Evolutionary conservation across 331 rosid genomes (phyloP).

Genomic region (Rosa hybrid): DNA sequence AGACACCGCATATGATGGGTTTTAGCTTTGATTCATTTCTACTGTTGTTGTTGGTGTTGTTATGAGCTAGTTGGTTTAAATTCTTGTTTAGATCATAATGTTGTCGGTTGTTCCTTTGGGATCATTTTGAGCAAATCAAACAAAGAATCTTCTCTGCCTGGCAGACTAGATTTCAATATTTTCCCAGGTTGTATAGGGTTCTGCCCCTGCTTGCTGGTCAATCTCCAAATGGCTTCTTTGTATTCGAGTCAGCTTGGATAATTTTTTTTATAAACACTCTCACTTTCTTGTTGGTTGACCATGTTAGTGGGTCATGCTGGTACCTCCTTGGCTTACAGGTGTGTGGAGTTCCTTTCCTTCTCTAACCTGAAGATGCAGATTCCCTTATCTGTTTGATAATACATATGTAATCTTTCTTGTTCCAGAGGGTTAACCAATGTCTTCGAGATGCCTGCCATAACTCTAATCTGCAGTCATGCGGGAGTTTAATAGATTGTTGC

Average conservation of each 20-base stretch:
- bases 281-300: constrained; percentile 71
- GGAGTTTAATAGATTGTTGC: constrained; percentile 61
- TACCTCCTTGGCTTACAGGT: constrained; percentile 91
- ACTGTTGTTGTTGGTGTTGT: neutral
- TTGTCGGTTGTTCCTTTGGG: constrained; percentile 46
- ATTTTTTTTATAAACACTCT: constrained; percentile 75
- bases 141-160: constrained; percentile 68
- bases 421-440: constrained; percentile 85
- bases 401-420: constrained; percentile 27
- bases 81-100: constrained; percentile 55
- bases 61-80: neutral
- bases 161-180: constrained; percentile 48
- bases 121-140: constrained; percentile 67
- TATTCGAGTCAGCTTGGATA: constrained; percentile 86
- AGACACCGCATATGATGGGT: neutral
- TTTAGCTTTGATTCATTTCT: neutral
- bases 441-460: constrained; percentile 52
- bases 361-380: neutral
- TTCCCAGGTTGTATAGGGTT: constrained; percentile 71
- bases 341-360: constrained; percentile 16
- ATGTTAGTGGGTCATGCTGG: constrained; percentile 80
- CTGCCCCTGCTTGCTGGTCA: constrained; percentile 75
- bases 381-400: neutral
- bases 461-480: constrained; percentile 14
- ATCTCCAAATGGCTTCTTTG: constrained; percentile 69